Base-by-base conservation (phyloP, 257 asterid genomes). In the Pogostemon cablin region DNA sequence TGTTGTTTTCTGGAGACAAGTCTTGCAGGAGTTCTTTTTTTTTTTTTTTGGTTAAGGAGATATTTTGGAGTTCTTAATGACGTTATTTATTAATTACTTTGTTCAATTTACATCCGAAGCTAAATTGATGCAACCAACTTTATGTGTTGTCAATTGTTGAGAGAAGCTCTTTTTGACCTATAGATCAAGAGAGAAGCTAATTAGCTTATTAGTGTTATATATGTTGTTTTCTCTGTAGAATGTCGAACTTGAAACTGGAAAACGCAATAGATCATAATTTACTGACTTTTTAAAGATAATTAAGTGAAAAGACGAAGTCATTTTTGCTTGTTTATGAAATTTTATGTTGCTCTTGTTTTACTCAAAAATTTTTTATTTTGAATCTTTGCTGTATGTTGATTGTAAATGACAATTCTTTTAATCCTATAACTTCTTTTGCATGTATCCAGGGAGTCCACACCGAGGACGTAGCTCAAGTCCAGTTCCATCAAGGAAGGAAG, bases 391-490 rank as follows among this genome's bases (percentile, higher is more conserved):
- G 7, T 66, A 40, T 56, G 9, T 64, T 48, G 76, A 59, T 77
- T 64, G 79, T 67, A 70, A 71, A 66, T 80, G 78, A 82, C 85
- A 50, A 20, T 76, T 76, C 75, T 71, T 81, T 80, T 81, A 81
- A 74, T 82, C 77, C 71, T 69, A 60, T 81, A 79, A 82, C 75
- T 59, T 74, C 58, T 78, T 79, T 87, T 77, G 52, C 79, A 65
- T 81, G 62, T 73, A 74, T 81, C 69, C 88, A 93, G 98, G 91
- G 71, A 86, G 93, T 75, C 96, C 92, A 48, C 74, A 15, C 3
- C 80, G 43, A 52, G 77, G 74, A 54, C 90, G 72, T 7, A 82
- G 84, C 79, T 75, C 72, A 57, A 88, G 93, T 76, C 96, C 96
- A 65, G 56, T 70, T 59, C 78, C 78, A 43, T 77, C 81, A 5